These are phyloP conservation scores for Boletus edulis DNA, from an alignment of 768 basidiomycete genomes.

Conservation along the genomic window DNA sequence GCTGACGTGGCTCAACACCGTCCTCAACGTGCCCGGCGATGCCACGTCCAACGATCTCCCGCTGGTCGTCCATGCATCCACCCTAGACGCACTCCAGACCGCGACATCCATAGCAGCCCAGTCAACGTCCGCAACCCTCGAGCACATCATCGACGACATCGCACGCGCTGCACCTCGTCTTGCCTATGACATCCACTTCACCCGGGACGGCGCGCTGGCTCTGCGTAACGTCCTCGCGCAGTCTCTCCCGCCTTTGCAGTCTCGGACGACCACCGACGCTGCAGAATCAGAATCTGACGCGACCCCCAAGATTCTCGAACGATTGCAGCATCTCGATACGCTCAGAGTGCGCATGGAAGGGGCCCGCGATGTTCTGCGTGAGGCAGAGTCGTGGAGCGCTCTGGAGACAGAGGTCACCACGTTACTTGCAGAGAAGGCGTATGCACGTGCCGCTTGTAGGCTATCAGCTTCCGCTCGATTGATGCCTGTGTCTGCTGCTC, in stretches of 20 bases:
- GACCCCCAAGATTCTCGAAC: constrained; percentile 68
- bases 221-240: constrained; percentile 65
- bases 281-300: constrained; percentile 32
- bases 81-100: constrained; percentile 71
- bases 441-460: constrained; percentile 88
- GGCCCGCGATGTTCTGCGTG: constrained; percentile 82
- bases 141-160: constrained; percentile 89
- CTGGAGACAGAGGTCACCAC: constrained; percentile 90
- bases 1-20: constrained; percentile 70
- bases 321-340: constrained; percentile 76
- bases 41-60: constrained; percentile 36
- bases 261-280: background rate
- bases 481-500: constrained; percentile 84
- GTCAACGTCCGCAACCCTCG: constrained; percentile 84
- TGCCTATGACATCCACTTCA: constrained; percentile 95
- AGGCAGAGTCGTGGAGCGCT: constrained; percentile 96
- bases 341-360: constrained; percentile 87
- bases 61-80: constrained; percentile 58
- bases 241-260: constrained; percentile 38
- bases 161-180: constrained; percentile 88
- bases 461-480: constrained; percentile 85
- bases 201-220: constrained; percentile 85
- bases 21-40: constrained; percentile 39
- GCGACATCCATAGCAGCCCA: constrained; percentile 84
- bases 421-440: constrained; percentile 74